Evolutionary conservation across 805 yeast species (phyloP).

Genomic region (Sugiyamaella valdiviana): DNA sequence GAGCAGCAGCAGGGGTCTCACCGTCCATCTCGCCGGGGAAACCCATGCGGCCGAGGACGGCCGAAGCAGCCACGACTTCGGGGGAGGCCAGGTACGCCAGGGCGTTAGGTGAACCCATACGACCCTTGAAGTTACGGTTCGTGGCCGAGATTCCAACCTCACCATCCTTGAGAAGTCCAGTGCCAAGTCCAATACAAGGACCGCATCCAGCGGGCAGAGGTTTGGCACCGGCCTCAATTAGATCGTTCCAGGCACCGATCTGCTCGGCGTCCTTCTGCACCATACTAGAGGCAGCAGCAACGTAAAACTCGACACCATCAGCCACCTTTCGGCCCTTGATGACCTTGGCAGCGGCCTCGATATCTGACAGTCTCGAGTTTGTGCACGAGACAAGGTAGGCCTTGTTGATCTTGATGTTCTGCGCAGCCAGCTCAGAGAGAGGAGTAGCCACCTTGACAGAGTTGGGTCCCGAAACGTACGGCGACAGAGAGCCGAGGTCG

Average conservation of each 20-base stretch:
- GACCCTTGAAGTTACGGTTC: slow-evolving; percentile 96
- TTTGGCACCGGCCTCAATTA: slow-evolving; percentile 87
- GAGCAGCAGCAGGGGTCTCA: slow-evolving; percentile 40
- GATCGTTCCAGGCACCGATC: slow-evolving; percentile 84
- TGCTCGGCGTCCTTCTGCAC: slow-evolving; percentile 91
- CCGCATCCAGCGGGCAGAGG: slow-evolving; percentile 99
- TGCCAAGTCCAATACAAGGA: slow-evolving; percentile 96
- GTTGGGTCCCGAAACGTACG: slow-evolving; percentile 93
- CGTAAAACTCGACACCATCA: slow-evolving; percentile 86
- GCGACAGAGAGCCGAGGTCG: slow-evolving; percentile 75
- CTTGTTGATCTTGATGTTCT: slow-evolving; percentile 76
- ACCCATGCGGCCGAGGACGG: slow-evolving; percentile 89
- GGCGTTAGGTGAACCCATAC: slow-evolving; percentile 98
- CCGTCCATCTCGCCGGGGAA: slow-evolving; percentile 84
- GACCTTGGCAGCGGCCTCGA: slow-evolving; percentile 89
- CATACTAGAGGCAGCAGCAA: slow-evolving; percentile 93
- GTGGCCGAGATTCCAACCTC: slow-evolving; percentile 99
- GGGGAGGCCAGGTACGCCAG: slow-evolving; percentile 95
- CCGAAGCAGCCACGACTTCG: slow-evolving; percentile 97
- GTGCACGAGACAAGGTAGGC: slow-evolving; percentile 98
- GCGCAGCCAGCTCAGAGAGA: slow-evolving; percentile 61
- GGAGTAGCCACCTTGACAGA: slow-evolving; percentile 88
- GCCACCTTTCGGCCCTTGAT: slow-evolving; percentile 79
- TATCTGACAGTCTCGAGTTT: slow-evolving; percentile 86
- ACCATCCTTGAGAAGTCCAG: slow-evolving; percentile 89